phyloP scores from a whole-genome alignment of 164 flowering plant species.

The Protea cynaroides region DNA sequence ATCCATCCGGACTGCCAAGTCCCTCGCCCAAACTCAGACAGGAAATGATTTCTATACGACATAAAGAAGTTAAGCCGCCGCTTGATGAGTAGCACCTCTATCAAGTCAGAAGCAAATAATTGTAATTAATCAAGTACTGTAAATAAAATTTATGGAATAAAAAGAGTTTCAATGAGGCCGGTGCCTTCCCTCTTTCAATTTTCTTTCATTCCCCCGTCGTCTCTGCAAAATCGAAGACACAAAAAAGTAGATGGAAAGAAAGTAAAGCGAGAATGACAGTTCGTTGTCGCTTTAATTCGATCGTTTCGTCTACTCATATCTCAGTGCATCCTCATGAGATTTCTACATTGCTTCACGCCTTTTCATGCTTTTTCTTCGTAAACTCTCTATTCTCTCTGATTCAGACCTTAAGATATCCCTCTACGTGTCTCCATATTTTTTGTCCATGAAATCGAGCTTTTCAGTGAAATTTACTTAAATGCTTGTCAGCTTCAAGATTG shows the following conservation, averaged over 20 bases:
- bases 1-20: no score
- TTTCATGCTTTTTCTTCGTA: constrained; percentile 93
- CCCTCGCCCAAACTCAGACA: no score
- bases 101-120: no score
- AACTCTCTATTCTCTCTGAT: constrained; percentile 12
- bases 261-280: not conserved
- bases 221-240: no score
- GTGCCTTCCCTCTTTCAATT: no score
- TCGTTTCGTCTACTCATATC: constrained; percentile 56
- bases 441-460: not conserved
- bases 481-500: not conserved
- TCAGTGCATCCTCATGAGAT: constrained; percentile 84
- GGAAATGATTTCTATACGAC: no score
- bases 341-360: constrained; percentile 63
- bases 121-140: no score
- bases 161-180: no score
- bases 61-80: no score
- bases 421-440: not conserved
- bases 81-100: no score
- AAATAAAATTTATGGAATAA: no score
- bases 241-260: not conserved
- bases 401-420: not conserved
- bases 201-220: no score
- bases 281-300: constrained; percentile 40
- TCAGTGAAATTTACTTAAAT: not conserved